Evolutionary conservation across 768 basidiomycete genomes (phyloP).

Genomic region (Kwoniella europaea): DNA sequence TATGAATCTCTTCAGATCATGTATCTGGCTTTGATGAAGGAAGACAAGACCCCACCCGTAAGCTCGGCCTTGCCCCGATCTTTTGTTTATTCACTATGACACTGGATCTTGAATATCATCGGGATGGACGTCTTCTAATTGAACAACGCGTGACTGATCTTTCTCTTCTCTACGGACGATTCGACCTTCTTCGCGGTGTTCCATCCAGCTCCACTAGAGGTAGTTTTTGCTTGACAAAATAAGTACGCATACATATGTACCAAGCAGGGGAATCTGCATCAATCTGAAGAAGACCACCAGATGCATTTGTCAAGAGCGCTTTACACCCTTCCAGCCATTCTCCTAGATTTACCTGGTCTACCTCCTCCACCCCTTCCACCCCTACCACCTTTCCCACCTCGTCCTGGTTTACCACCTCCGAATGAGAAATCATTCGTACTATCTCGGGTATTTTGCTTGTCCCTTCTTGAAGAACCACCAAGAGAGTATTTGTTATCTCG

Average conservation of each 20-base stretch:
- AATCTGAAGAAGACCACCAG: background rate
- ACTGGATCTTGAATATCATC: no score
- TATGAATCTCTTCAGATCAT: background rate
- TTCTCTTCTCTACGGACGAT: no score
- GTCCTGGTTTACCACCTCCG: conserved; percentile 49
- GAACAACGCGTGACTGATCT: no score
- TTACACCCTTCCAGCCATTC: conserved; percentile 31
- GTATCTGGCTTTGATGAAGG: background rate
- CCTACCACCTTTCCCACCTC: conserved; percentile 54
- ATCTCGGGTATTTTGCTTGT: conserved; percentile 80
- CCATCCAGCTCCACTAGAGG: no score
- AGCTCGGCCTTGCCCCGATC: no score
- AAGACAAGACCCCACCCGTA: no score
- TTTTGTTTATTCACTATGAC: no score
- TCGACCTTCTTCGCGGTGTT: no score
- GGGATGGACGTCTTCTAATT: no score
- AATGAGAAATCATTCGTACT: conserved; percentile 76
- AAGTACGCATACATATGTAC: background rate
- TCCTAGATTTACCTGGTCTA: conserved; percentile 51
- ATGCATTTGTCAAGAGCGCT: background rate
- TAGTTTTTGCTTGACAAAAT: no score
- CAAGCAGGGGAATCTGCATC: background rate
- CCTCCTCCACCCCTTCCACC: conserved; percentile 57
- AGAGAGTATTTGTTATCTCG: conserved; percentile 84
- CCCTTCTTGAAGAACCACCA: conserved; percentile 64